Evolutionary conservation across 2,329 filamentous ascomycete genomes (phyloP), one percentile per base, ranked within the genome.

Genomic region (Lasiodiplodia gonubiensis): DNA sequence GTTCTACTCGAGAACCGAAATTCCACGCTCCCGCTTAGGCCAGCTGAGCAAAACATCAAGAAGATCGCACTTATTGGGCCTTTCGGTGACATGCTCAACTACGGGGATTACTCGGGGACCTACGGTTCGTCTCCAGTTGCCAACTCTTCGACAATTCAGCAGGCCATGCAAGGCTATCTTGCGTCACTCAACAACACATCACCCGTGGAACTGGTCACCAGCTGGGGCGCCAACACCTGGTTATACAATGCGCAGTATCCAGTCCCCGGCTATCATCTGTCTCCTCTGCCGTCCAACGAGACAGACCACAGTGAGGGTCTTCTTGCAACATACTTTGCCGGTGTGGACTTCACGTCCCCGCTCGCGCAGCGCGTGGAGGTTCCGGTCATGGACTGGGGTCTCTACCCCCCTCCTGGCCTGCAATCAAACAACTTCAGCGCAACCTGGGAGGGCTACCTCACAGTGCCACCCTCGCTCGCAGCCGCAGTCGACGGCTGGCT

Each of bases 381-480:
- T 0, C 81, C 81, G 1, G 78, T 78, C 7, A 74, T 80, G 2
- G 79, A 82, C 64, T 83, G 81, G 81, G 80, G 81, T 3, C 69
- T 82, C 33, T 83, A 81, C 63, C 81, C 81, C 12, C 81, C 81
- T 0, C 74, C 78, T 2, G 78, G 77, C 4, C 72, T 82, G 1
- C 74, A 79, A 10, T 82, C 79, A 0, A 83, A 79, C 67, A 83
- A 83, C 68, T 83, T 83, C 70, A 82, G 80, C 64, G 80, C 76
- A 0, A 71, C 77, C 14, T 83, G 81, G 81, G 80, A 82, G 70
- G 81, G 81, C 5, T 70, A 73, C 1, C 64, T 83, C 18, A 70
- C 72, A 18, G 76, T 79, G 0, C 77, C 80, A 0, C 79, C 81
- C 14, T 79, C 80, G 33, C 75, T 81, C 2, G 72, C 80, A 16